Evolutionary conservation across 441 rosid species (phyloP).

Genomic region (Pelargonium fulgidum): DNA sequence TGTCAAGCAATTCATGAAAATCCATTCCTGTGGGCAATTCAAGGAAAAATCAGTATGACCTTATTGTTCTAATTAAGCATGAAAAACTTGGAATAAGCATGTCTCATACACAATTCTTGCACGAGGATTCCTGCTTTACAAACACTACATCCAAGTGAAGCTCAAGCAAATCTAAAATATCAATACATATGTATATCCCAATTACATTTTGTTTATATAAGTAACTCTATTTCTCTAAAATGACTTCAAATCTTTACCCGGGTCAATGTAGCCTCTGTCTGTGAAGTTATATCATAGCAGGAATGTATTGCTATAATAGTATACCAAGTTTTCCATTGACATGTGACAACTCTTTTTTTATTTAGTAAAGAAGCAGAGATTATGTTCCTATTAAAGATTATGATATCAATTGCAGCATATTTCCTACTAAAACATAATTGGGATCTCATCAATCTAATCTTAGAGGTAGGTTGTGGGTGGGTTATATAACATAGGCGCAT

Average conservation of each 20-base stretch:
- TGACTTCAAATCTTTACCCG: background rate
- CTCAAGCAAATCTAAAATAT: background rate
- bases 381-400: background rate
- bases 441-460: background rate
- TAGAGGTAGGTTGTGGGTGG: background rate
- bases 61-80: background rate
- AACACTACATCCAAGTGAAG: too few relatives aligned
- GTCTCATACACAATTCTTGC: too few relatives aligned
- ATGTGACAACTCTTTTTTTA: background rate
- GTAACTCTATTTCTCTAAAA: too few relatives aligned
- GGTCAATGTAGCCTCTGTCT: background rate
- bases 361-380: too few relatives aligned
- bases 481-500: background rate
- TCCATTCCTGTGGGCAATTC: conserved; percentile 55
- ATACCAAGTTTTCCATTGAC: background rate
- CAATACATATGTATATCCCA: too few relatives aligned
- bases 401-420: background rate
- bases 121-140: too few relatives aligned
- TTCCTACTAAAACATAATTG: background rate
- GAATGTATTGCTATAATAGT: background rate
- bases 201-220: too few relatives aligned
- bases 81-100: too few relatives aligned
- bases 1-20: conserved; percentile 79
- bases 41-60: background rate
- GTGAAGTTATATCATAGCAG: background rate